A percentile compares a stretch with the other conserved stretches of the same genome.
Evolutionary conservation across 2,329 filamentous ascomycete genomes (phyloP).

Genomic region (Chaetoscypha palmicola): DNA sequence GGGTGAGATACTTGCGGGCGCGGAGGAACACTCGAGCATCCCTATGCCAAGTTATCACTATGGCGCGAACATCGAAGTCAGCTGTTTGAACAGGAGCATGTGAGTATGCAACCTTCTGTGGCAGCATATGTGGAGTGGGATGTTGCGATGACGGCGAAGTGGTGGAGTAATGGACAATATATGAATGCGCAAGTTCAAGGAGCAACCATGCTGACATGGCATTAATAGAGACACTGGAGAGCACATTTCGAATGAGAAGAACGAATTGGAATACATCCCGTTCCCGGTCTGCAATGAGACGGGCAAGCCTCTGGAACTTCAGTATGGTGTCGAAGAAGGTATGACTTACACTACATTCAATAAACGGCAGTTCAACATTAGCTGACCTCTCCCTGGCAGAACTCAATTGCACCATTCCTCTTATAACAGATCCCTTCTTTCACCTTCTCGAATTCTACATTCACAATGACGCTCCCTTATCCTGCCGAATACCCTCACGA

Average conservation of each 20-base stretch:
- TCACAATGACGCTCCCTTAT: constrained; percentile 88
- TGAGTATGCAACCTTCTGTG: constrained; percentile 37
- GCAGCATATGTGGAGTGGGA: not conserved
- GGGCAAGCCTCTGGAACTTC: constrained; percentile 69
- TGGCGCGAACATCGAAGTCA: constrained; percentile 59
- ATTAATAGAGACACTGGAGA: constrained; percentile 70
- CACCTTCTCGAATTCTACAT: constrained; percentile 95
- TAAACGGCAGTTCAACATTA: not conserved
- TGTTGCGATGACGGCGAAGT: not conserved
- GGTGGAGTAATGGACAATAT: not conserved
- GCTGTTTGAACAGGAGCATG: constrained; percentile 69
- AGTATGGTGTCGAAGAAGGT: constrained; percentile 66
- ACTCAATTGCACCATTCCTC: constrained; percentile 74
- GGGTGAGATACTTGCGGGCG: constrained; percentile 5
- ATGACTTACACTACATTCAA: not conserved
- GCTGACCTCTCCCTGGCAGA: constrained; percentile 40
- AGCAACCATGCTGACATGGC: constrained; percentile 1
- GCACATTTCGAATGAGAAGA: constrained; percentile 72
- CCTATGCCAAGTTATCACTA: constrained; percentile 55
- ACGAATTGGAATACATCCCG: constrained; percentile 85
- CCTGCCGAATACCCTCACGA: constrained; percentile 79
- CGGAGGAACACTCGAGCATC: constrained; percentile 23
- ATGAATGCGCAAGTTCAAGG: not conserved
- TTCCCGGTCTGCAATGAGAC: constrained; percentile 92
- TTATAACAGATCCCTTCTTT: constrained; percentile 73